Percentiles rank a stretch among this genome's conserved stretches.
These are phyloP conservation scores for Fusarium incarnatum DNA, from an alignment of 2,329 filamentous ascomycete species.

Conservation along the genomic window DNA sequence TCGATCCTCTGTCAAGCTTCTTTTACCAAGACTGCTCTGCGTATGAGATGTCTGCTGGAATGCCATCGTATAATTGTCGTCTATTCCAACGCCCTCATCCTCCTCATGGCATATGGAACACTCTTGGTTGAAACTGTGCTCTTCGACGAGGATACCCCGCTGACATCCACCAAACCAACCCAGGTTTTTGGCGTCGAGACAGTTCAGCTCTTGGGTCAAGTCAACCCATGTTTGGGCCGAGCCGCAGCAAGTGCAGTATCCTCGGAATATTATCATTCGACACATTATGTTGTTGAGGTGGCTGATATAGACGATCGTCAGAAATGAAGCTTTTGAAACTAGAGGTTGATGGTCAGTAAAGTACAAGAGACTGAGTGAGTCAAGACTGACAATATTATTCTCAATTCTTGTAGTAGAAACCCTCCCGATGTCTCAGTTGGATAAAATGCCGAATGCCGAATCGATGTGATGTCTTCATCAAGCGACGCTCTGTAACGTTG, in stretches of 20 bases:
- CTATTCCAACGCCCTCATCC: conserved; percentile 57
- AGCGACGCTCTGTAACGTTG: conserved; percentile 26
- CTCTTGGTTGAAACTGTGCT: conserved; percentile 62
- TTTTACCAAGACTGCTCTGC: conserved; percentile 32
- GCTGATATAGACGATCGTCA: conserved; percentile 8
- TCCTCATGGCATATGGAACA: conserved; percentile 58
- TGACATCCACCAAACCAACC: conserved; percentile 59
- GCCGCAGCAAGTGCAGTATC: conserved; percentile 58
- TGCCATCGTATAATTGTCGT: conserved; percentile 43
- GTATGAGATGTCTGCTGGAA: conserved; percentile 8
- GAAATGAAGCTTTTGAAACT: not conserved
- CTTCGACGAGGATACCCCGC: conserved; percentile 55
- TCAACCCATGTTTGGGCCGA: conserved; percentile 57
- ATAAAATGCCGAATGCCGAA: conserved; percentile 11
- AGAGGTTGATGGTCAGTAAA: not conserved
- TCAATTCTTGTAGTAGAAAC: not conserved
- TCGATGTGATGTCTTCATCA: conserved; percentile 17
- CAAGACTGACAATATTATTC: not conserved
- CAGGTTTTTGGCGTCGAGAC: conserved; percentile 62
- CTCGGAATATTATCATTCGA: conserved; percentile 59
- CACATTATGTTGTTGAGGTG: conserved; percentile 54
- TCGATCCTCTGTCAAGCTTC: conserved; percentile 36
- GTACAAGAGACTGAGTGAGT: not conserved
- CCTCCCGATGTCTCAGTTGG: conserved; percentile 19
- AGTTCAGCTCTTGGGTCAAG: conserved; percentile 59